Percentiles rank a stretch among this genome's conserved stretches.
Conservation (phyloP, 2,329 filamentous ascomycete species). For the Colletotrichum orchidophilum region DNA sequence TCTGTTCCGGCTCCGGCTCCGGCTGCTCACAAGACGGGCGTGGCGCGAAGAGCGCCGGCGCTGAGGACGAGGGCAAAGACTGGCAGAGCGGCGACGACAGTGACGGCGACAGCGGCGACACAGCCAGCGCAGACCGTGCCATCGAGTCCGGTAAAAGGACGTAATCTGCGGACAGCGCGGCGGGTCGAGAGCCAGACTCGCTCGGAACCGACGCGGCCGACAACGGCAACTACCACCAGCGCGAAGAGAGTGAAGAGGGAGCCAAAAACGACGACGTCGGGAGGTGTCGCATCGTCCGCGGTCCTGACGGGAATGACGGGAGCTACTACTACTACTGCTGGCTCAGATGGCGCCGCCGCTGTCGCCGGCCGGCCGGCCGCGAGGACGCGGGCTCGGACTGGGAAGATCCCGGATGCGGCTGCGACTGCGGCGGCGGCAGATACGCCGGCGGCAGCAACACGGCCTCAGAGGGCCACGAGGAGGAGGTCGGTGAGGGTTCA, state of each 20-base stretch:
- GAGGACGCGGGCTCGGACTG: background rate
- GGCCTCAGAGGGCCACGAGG: slow-evolving; percentile 21
- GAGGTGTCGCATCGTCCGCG: background rate
- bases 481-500: slow-evolving; percentile 13
- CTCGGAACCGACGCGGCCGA: slow-evolving; percentile 10
- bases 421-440: background rate
- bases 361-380: background rate
- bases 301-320: background rate
- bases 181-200: slow-evolving; percentile 29
- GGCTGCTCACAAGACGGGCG: background rate
- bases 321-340: background rate
- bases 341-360: slow-evolving; percentile 3
- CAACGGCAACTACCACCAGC: background rate
- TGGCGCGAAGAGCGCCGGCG: background rate
- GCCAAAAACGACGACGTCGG: slow-evolving; percentile 3
- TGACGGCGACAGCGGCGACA: background rate
- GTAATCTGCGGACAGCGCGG: slow-evolving; percentile 6
- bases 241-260: slow-evolving; percentile 17
- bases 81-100: background rate
- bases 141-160: background rate
- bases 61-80: slow-evolving; percentile 4
- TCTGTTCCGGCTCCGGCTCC: background rate
- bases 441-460: background rate
- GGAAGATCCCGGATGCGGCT: background rate
- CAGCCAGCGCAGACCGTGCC: background rate